A percentile compares a stretch with the other conserved stretches of the same genome.
phyloP scores from a whole-genome alignment of 179 eudicot genomes.

The Gypsophila paniculata region DNA sequence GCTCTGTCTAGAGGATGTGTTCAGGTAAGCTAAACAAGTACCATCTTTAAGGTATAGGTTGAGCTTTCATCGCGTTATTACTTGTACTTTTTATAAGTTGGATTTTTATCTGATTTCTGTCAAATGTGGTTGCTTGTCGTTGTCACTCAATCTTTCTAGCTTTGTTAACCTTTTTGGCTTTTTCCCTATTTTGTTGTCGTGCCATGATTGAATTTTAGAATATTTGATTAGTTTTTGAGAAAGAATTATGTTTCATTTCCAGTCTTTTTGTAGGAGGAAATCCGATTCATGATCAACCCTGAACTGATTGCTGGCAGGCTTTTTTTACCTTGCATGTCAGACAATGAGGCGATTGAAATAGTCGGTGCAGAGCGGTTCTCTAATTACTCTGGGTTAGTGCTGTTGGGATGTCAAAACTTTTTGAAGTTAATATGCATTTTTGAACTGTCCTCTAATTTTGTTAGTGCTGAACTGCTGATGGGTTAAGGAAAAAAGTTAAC shows the following conservation, averaged over 20 bases:
- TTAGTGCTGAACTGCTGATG: not conserved
- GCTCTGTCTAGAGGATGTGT: slow-evolving; percentile 80
- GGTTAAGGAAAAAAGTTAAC: not conserved
- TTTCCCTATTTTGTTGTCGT: not conserved
- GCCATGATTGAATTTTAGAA: not conserved
- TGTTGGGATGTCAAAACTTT: slow-evolving; percentile 8
- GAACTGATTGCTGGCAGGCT: slow-evolving; percentile 92
- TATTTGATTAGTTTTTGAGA: not conserved
- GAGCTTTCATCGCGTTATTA: not conserved
- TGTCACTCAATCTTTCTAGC: not conserved
- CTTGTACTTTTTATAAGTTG: not conserved
- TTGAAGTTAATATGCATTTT: not conserved
- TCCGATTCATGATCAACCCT: slow-evolving; percentile 95
- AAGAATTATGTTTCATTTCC: slow-evolving; percentile 13
- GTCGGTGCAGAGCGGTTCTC: slow-evolving; percentile 89
- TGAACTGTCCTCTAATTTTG: not conserved
- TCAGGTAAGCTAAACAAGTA: slow-evolving; percentile 46
- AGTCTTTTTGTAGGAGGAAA: slow-evolving; percentile 63
- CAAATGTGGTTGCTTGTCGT: not conserved
- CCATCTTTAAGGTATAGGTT: not conserved
- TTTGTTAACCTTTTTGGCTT: not conserved
- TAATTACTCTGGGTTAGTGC: slow-evolving; percentile 74
- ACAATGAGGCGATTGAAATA: slow-evolving; percentile 91
- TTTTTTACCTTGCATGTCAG: slow-evolving; percentile 91
- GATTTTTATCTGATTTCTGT: not conserved